Evolutionary conservation across 768 basidiomycete species (phyloP).

Genomic region (Russula ochroleuca): DNA sequence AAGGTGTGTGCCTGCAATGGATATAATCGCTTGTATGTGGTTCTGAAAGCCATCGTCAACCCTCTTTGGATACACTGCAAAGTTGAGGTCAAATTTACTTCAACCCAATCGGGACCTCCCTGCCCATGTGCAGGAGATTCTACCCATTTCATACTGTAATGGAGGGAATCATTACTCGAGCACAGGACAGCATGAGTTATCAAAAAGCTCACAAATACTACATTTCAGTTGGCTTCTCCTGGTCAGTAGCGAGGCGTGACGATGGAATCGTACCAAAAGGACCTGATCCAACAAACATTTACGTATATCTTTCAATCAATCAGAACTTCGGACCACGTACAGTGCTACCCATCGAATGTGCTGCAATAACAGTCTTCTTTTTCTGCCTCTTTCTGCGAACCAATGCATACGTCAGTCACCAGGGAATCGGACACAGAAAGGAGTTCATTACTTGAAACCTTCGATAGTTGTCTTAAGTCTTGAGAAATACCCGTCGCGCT

Average conservation of each 20-base stretch:
- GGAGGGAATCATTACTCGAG: background rate
- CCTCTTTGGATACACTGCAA: background rate
- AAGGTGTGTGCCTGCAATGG: slow-evolving; percentile 83
- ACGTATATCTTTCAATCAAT: slow-evolving; percentile 5
- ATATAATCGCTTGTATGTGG: slow-evolving; percentile 80
- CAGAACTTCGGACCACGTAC: slow-evolving; percentile 40
- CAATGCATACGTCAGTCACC: background rate
- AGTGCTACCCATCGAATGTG: slow-evolving; percentile 83
- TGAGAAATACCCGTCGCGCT: slow-evolving; percentile 86
- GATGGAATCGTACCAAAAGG: slow-evolving; percentile 40
- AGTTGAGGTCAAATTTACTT: slow-evolving; percentile 46
- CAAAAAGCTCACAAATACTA: slow-evolving; percentile 77
- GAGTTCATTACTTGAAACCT: slow-evolving; percentile 51
- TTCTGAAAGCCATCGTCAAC: slow-evolving; percentile 41
- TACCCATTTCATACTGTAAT: slow-evolving; percentile 86
- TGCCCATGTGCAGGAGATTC: slow-evolving; percentile 78
- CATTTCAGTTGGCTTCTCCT: background rate
- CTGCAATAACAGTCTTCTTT: slow-evolving; percentile 77
- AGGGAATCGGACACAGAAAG: background rate
- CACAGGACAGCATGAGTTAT: background rate
- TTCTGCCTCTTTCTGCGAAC: slow-evolving; percentile 55
- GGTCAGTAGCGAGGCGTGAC: background rate
- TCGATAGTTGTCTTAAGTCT: slow-evolving; percentile 79
- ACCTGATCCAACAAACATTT: slow-evolving; percentile 32
- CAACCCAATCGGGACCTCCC: slow-evolving; percentile 88